Evolutionary conservation across 768 basidiomycete genomes (phyloP).

Genomic region (Fomitopsis pulvina): DNA sequence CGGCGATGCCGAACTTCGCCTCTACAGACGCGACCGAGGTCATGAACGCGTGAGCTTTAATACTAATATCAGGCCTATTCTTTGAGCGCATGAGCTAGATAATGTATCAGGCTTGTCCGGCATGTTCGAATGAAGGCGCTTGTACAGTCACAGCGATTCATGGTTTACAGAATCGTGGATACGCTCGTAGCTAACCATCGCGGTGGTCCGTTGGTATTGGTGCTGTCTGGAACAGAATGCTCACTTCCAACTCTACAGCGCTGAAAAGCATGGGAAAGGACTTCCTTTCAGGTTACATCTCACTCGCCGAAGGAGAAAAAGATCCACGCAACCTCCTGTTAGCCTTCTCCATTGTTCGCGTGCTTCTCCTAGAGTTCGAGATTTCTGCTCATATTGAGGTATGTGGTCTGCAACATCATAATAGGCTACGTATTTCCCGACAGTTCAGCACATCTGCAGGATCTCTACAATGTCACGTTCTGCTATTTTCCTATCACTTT

Average conservation of each 20-base stretch:
- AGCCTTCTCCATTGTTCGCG: constrained; percentile 83
- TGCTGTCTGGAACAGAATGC: neutral
- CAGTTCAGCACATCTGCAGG: too few species aligned
- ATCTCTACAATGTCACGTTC: constrained; percentile 90
- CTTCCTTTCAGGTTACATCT: constrained; percentile 72
- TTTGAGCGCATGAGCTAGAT: neutral
- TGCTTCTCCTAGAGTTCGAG: constrained; percentile 85
- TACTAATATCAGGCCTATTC: constrained; percentile 7
- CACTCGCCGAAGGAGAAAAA: constrained; percentile 91
- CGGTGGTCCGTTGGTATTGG: constrained; percentile 39
- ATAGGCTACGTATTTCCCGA: too few species aligned
- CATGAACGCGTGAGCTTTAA: constrained; percentile 46
- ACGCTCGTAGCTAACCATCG: constrained; percentile 65
- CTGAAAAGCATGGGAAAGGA: constrained; percentile 64
- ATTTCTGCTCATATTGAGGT: constrained; percentile 73
- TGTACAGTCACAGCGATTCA: constrained; percentile 75
- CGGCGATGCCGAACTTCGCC: constrained; percentile 54
- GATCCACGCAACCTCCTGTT: constrained; percentile 92
- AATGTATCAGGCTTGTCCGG: constrained; percentile 52
- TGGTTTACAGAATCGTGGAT: constrained; percentile 79
- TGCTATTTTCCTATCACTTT: constrained; percentile 99
- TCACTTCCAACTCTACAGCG: constrained; percentile 31
- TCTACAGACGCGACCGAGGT: constrained; percentile 58
- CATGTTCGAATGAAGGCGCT: constrained; percentile 79
- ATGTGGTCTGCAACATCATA: constrained; percentile 16